These are phyloP conservation scores for Larix kaempferi DNA, from an alignment of 75 land plant genomes.

Conservation along the genomic window DNA sequence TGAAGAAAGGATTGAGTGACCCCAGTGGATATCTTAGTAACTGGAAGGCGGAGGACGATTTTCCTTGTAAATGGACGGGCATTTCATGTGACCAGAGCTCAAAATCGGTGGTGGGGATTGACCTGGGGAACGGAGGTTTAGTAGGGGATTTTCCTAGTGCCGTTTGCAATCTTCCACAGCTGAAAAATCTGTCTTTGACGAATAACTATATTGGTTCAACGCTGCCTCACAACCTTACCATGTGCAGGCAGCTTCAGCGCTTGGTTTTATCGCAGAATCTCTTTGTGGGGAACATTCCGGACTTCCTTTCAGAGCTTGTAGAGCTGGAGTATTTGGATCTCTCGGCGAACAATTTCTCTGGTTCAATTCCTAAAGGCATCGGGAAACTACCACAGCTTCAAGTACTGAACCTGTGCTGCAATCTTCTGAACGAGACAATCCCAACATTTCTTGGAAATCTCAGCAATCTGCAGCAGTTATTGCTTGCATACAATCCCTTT, in stretches of 20 bases:
- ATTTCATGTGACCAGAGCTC: constrained; percentile 14
- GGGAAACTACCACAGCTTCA: constrained; percentile 13
- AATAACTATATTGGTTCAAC: constrained; percentile 17
- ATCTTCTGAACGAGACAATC: constrained; percentile 15
- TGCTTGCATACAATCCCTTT: constrained; percentile 7
- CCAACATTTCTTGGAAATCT: constrained; percentile 11
- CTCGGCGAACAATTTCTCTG: constrained; percentile 11
- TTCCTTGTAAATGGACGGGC: constrained; percentile 35
- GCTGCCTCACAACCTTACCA: constrained; percentile 17
- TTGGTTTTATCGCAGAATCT: constrained; percentile 13
- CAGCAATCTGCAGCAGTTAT: constrained; percentile 7
- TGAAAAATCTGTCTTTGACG: constrained; percentile 8
- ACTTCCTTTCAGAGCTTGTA: not conserved
- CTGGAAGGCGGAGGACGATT: constrained; percentile 27
- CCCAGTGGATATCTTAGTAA: constrained; percentile 20
- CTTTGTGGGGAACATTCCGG: constrained; percentile 10
- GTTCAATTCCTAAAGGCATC: constrained; percentile 13
- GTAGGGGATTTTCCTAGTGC: constrained; percentile 5
- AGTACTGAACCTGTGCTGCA: constrained; percentile 14
- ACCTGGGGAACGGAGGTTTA: constrained; percentile 14
- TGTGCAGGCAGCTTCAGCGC: constrained; percentile 12
- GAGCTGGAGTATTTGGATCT: constrained; percentile 19
- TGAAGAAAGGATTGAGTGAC: constrained; percentile 28
- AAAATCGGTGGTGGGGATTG: constrained; percentile 16
- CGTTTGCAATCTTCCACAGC: constrained; percentile 8